Conservation (phyloP, 2,329 filamentous ascomycete genomes). For the Epichloe baconii region DNA sequence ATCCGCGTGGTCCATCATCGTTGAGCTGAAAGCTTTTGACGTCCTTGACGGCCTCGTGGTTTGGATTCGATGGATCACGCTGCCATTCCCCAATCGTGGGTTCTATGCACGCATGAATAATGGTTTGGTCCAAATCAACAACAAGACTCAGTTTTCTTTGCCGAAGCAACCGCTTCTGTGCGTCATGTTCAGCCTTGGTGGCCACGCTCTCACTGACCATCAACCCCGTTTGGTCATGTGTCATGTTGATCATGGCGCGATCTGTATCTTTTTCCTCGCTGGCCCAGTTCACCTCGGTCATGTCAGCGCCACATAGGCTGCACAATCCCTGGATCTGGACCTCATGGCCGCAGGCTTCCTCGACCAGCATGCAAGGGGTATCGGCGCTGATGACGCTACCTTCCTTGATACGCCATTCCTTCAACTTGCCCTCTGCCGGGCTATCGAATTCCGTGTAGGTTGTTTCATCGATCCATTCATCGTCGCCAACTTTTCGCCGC, state of each 20-base stretch:
- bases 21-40: conserved; percentile 79
- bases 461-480: conserved; percentile 46
- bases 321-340: conserved; percentile 86
- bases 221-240: conserved; percentile 78
- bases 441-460: conserved; percentile 69
- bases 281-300: conserved; percentile 83
- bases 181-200: conserved; percentile 67
- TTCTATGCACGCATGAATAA: conserved; percentile 96
- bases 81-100: conserved; percentile 96
- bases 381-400: conserved; percentile 51
- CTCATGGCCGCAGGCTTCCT: conserved; percentile 84
- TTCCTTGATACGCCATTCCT: conserved; percentile 60
- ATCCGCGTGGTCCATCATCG: conserved; percentile 66
- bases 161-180: conserved; percentile 69
- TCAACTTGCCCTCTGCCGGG: conserved; percentile 67
- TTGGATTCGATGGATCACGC: conserved; percentile 74
- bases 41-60: conserved; percentile 80
- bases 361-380: conserved; percentile 55
- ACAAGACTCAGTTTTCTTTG: conserved; percentile 82
- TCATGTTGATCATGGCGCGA: conserved; percentile 87
- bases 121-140: conserved; percentile 94
- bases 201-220: conserved; percentile 78
- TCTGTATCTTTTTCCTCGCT: conserved; percentile 66
- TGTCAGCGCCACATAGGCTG: conserved; percentile 85
- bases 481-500: conserved; percentile 62